Base-by-base conservation (phyloP, 169 alveolate genomes). In the Plasmodium ovale region DNA sequence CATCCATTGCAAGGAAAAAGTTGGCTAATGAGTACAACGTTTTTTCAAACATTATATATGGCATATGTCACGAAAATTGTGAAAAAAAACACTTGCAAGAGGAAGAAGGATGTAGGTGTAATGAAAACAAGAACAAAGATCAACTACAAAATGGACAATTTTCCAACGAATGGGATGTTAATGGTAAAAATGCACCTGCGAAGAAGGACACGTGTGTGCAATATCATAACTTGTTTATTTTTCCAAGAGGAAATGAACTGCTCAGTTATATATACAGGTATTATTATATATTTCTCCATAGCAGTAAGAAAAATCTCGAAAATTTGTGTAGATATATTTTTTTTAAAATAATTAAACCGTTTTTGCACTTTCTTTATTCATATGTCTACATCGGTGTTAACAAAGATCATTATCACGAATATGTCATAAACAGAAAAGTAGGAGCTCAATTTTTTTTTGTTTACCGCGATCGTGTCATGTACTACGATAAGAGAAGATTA, bases 211-310 rank as follows among this genome's bases (percentile, higher is more conserved):
- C 2, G 29, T 0, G 9, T 23, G n/a, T 35, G 3, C 7, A 51
- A 14, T 16, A 51, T 53, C 10, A 70, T 10, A 27, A 25, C 49
- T 23, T 74, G 33, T 74, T 74, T 33, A 44, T 74, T 44, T 74
- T 54, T 65, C 88, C 88, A 29, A 25, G 88, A n/a, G 88, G 88
- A n/a, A 74, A 35, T 37, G 88, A 74, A 23, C 31, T 74, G 27
- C 49, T 74, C 4, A 60, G 67, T 59, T 74, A 60, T 12, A 35
- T 74, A 14, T 74, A 74, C 31, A 39, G n/a, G 9, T 74, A 59
- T 51, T 74, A 74, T 31, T 47, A 74, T 65, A 14, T 74, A 37
- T 74, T 60, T 67, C 23, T 74, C 4, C 58, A 67, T 44, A 23
- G 16, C 3, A 29, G 54, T 29, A 74, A 65, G 16, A 74, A 31